phyloP scores from a whole-genome alignment of 139 green algal species.

The Chlamydomonas eustigma region DNA sequence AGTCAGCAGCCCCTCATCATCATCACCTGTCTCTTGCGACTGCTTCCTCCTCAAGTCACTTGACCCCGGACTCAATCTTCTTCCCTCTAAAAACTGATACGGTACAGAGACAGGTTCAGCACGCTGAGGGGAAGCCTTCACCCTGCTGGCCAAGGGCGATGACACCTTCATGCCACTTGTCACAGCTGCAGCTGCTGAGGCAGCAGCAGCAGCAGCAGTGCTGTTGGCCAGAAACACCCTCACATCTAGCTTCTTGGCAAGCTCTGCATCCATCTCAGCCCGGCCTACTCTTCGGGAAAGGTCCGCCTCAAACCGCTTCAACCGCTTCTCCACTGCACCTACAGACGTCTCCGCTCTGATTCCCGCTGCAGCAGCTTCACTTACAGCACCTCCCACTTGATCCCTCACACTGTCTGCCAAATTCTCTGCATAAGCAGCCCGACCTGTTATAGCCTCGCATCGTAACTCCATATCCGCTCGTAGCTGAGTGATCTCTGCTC shows the following conservation, averaged over 20 bases:
- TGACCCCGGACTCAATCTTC: not conserved
- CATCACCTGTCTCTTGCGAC: not conserved
- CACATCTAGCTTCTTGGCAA: constrained; percentile 12
- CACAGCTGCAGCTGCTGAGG: not conserved
- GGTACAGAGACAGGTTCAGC: not conserved
- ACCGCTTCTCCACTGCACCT: not conserved
- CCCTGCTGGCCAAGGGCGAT: not conserved
- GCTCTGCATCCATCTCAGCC: not conserved
- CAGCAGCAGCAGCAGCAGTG: constrained; percentile 1
- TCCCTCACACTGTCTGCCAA: not conserved
- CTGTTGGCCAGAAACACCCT: constrained; percentile 5
- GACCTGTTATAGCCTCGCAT: not conserved
- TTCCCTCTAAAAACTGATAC: not conserved
- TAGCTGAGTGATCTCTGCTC: not conserved
- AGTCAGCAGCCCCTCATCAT: not conserved
- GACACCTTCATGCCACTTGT: not conserved
- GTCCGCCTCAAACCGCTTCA: not conserved
- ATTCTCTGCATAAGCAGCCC: not conserved
- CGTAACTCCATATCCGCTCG: not conserved
- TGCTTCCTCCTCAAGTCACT: not conserved
- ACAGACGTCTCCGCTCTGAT: not conserved
- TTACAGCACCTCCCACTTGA: not conserved
- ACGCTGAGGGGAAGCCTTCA: not conserved
- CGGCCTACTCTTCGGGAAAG: not conserved
- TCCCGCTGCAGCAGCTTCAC: not conserved